Evolutionary conservation across 202 grass and related monocot species (phyloP).

Genomic region (Musa balbisiana): DNA sequence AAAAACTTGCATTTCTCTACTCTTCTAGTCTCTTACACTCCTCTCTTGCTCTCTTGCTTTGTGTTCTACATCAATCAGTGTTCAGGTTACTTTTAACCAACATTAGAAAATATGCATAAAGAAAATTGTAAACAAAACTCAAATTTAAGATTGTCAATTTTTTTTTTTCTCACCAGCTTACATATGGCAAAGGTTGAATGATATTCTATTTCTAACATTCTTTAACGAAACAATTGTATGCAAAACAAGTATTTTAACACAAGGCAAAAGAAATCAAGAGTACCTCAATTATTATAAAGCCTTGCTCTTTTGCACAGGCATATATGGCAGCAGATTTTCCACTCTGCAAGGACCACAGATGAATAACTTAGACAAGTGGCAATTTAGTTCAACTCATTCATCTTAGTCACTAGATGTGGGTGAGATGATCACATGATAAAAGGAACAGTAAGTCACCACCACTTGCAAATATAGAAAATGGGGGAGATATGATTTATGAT

Average conservation of each 20-base stretch:
- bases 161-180: not conserved
- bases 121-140: not conserved
- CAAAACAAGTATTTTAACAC: not conserved
- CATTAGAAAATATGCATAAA: not conserved
- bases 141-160: not conserved
- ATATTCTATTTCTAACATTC: not conserved
- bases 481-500: not conserved
- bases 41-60: too few relatives aligned
- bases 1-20: too few relatives aligned
- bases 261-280: not conserved
- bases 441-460: not conserved
- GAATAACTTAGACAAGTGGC: not conserved
- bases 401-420: not conserved
- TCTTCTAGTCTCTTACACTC: too few relatives aligned
- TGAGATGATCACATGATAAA: not conserved
- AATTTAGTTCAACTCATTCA: not conserved
- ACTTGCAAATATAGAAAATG: not conserved
- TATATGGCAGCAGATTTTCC: constrained; percentile 93
- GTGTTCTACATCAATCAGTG: too few relatives aligned
- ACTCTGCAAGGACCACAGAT: constrained; percentile 42
- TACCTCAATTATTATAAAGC: constrained; percentile 95
- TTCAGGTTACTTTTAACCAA: too few relatives aligned
- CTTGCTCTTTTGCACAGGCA: constrained; percentile 89
- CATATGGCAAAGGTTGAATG: not conserved
- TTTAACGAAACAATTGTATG: not conserved